These are phyloP conservation scores for Podila minutissima DNA, from an alignment of 192 early-diverging fungal genomes.

Conservation along the genomic window DNA sequence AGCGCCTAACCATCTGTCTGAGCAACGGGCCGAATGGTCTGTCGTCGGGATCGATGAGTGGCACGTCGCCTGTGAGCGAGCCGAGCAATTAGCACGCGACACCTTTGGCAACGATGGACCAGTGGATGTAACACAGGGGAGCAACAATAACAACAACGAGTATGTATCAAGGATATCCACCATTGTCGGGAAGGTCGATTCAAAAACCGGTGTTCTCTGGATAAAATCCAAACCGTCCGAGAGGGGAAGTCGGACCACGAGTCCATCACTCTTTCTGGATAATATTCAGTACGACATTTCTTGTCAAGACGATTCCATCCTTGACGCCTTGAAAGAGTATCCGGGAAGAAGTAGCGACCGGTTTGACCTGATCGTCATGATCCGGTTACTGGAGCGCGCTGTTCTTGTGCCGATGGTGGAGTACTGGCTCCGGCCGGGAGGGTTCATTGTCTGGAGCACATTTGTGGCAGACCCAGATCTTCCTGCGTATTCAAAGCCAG, in stretches of 20 bases:
- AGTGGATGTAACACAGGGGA: background rate
- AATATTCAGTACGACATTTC: background rate
- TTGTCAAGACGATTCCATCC: background rate
- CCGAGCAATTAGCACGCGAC: background rate
- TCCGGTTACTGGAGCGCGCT: conserved; percentile 50
- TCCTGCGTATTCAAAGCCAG: conserved; percentile 12
- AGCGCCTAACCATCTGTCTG: background rate
- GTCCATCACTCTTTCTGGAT: background rate
- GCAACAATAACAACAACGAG: conserved; percentile 4
- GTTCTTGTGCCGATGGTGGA: conserved; percentile 29
- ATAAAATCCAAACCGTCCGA: background rate
- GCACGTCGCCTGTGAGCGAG: conserved; percentile 14
- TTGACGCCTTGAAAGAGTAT: background rate
- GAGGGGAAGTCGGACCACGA: background rate
- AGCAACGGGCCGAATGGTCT: conserved; percentile 12
- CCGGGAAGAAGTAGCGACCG: background rate
- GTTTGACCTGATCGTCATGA: conserved; percentile 54
- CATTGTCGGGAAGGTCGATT: conserved; percentile 25
- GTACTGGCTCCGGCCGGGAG: conserved; percentile 17
- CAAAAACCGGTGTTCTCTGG: background rate
- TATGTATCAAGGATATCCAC: conserved; percentile 15
- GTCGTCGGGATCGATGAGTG: conserved; percentile 47
- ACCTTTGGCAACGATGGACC: background rate
- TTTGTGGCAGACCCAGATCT: conserved; percentile 16
- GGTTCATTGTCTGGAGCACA: conserved; percentile 11